Percentiles rank a stretch among this genome's conserved stretches.
Evolutionary conservation across 2,329 filamentous ascomycete species (phyloP).

Genomic region (Epichloe glyceriae): DNA sequence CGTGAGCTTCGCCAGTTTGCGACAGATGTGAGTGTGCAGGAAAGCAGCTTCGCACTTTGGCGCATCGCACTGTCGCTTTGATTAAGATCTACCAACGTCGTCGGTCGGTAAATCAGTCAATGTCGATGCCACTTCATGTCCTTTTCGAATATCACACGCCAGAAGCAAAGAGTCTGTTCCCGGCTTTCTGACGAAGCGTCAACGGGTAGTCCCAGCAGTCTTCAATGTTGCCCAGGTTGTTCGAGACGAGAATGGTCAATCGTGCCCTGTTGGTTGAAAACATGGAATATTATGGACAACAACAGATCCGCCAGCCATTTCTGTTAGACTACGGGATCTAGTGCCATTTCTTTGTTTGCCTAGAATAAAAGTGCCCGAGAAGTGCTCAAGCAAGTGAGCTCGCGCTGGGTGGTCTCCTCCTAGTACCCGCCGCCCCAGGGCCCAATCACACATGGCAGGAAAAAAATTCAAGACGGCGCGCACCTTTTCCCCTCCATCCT

Average conservation of each 20-base stretch:
- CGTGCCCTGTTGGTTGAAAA: too few species aligned
- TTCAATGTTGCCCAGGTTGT: too few species aligned
- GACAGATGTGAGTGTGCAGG: not conserved
- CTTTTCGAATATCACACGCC: too few species aligned
- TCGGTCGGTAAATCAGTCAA: not conserved
- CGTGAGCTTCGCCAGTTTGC: not conserved
- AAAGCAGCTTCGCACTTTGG: not conserved
- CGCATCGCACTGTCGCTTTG: not conserved
- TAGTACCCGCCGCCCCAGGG: constrained; percentile 10
- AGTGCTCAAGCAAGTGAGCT: not conserved
- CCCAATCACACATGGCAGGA: constrained; percentile 25
- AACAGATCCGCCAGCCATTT: too few species aligned
- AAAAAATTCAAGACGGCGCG: constrained; percentile 22
- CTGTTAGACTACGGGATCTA: not conserved
- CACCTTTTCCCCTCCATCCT: constrained; percentile 14
- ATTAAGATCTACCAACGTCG: not conserved
- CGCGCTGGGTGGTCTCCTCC: not conserved
- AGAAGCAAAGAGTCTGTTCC: not conserved
- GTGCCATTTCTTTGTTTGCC: not conserved
- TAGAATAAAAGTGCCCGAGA: not conserved
- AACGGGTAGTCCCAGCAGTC: too few species aligned
- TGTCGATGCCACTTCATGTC: too few species aligned
- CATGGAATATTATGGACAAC: too few species aligned
- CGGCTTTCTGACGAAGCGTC: too few species aligned
- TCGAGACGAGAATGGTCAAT: too few species aligned